Base-by-base conservation (phyloP, 345 rosid genomes). In the Populus euphratica region DNA sequence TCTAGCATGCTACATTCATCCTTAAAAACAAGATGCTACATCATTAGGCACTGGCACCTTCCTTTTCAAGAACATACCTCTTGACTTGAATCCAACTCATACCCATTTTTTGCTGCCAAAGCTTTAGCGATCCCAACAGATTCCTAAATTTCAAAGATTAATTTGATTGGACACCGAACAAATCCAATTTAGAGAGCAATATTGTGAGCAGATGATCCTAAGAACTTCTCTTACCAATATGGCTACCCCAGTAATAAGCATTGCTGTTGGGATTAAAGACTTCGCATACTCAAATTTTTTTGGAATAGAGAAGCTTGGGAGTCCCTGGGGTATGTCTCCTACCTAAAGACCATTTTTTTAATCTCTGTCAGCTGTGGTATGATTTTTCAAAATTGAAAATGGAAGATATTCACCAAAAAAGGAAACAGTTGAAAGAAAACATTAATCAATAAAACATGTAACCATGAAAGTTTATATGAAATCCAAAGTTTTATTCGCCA, bases 101-200 rank as follows among this genome's bases (percentile, higher is more conserved):
- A 96, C 72, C 98, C 95, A 73, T 94, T 94, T 86, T 91, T 96
- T 33, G 98, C 97, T 68, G 99, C 99, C 84, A 96, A 89, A 70
- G 98, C 98, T 91, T 96, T 96, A 79, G 99, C 98, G 80, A 96
- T 96, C 62, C 99, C 98, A 36, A 96, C 99, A 82, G 98, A 96
- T 88, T 96, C 98, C 98, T 96, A 84, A 59, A 87, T 62, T 81
- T 77, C 47, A 80, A 80, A 61, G 62, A 27, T 62, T 59, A 35
- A 33, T 9, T 61, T 70, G 2, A 56, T 47, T 35, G 47, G 78
- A 81, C 10, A 23, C 10, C 59, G 52, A 67, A 67, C 41, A 56
- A 74, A 65, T 78, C 72, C 65, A 78, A 66, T 27, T 50, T 44
- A 76, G 36, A 39, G 66, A 69, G 49, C 23, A 67, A 63, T 33